These are phyloP conservation scores for Pseudozyma tsukubaensis DNA, from an alignment of 1,284 basidiomycete species.

Conservation along the genomic window DNA sequence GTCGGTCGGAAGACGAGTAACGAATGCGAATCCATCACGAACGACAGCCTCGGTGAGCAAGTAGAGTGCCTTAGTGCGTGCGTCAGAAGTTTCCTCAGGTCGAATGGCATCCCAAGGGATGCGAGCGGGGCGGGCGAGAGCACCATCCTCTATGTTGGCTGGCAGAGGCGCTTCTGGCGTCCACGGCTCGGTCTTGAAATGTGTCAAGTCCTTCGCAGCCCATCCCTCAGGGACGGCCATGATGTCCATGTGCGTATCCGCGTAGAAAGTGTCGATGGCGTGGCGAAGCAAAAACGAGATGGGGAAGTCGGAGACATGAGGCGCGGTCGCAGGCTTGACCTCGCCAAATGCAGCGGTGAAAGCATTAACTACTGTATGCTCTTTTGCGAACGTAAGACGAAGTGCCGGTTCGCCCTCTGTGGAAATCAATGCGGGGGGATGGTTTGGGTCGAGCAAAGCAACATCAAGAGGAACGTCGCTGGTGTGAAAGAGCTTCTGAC, in stretches of 20 bases:
- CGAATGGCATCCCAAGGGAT: conserved; percentile 49
- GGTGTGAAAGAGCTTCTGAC: conserved; percentile 80
- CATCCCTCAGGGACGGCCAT: conserved; percentile 54
- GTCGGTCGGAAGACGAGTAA: conserved; percentile 74
- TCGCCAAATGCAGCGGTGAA: conserved; percentile 54
- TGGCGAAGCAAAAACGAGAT: conserved; percentile 66
- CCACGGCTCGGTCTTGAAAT: conserved; percentile 51
- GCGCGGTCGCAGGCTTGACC: conserved; percentile 21
- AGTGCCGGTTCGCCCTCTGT: conserved; percentile 33
- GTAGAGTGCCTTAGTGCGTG: conserved; percentile 56
- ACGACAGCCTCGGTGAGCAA: conserved; percentile 68
- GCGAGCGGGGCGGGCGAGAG: conserved; percentile 74
- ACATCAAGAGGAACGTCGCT: conserved; percentile 71
- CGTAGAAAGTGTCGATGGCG: conserved; percentile 71
- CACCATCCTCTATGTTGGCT: conserved; percentile 12
- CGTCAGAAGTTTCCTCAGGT: conserved; percentile 16
- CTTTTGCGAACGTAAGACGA: conserved; percentile 39
- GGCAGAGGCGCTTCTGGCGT: conserved; percentile 15
- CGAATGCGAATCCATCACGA: conserved; percentile 72
- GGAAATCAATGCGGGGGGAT: conserved; percentile 37
- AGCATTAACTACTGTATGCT: conserved; percentile 54
- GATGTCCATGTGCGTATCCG: conserved; percentile 59
- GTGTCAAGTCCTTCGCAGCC: conserved; percentile 56
- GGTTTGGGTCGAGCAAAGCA: conserved; percentile 70
- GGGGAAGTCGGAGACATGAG: conserved; percentile 69